Percentiles rank a stretch among this genome's conserved stretches.
phyloP scores from a whole-genome alignment of 2,329 filamentous ascomycete genomes.

The Zalaria obscura region DNA sequence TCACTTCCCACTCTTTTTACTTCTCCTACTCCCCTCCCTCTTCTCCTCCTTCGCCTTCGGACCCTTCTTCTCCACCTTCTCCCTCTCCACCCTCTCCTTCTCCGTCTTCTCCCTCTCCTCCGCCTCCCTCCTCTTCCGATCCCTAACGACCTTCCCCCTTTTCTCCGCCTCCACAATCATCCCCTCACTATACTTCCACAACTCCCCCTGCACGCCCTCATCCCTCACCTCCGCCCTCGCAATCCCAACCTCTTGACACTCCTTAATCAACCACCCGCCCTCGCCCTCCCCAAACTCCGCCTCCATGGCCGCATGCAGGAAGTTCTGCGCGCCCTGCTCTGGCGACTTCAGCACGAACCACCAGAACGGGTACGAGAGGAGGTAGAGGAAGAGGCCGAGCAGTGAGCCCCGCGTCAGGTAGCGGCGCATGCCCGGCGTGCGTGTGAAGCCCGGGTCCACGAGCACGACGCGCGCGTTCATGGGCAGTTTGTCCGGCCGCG shows the following conservation, averaged over 20 bases:
- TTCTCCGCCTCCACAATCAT: conserved; percentile 74
- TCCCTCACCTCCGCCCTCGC: conserved; percentile 61
- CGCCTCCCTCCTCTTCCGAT: conserved; percentile 40
- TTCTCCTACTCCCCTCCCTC: no score
- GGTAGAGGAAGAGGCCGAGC: conserved; percentile 63
- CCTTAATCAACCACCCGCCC: conserved; percentile 70
- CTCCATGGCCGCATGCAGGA: conserved; percentile 79
- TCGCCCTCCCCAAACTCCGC: conserved; percentile 46
- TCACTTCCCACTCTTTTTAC: no score
- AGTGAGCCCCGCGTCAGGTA: conserved; percentile 80
- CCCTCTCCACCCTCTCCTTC: no score
- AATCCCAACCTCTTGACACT: conserved; percentile 66
- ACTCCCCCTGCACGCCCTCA: conserved; percentile 63
- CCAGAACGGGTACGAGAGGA: conserved; percentile 63
- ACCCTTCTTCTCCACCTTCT: no score
- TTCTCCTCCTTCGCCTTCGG: no score
- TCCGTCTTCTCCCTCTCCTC: conserved; percentile 12
- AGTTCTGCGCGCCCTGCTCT: conserved; percentile 69
- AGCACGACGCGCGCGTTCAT: conserved; percentile 73
- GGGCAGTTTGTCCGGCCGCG: conserved; percentile 68
- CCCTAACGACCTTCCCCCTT: conserved; percentile 51
- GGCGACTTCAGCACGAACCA: conserved; percentile 85
- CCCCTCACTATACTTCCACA: conserved; percentile 83
- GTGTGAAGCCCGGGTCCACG: conserved; percentile 71
- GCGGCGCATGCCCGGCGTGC: conserved; percentile 75